A percentile compares a stretch with the other conserved stretches of the same genome.
Conservation (phyloP, 202 grass and related monocot species). For the Panicum virgatum region DNA sequence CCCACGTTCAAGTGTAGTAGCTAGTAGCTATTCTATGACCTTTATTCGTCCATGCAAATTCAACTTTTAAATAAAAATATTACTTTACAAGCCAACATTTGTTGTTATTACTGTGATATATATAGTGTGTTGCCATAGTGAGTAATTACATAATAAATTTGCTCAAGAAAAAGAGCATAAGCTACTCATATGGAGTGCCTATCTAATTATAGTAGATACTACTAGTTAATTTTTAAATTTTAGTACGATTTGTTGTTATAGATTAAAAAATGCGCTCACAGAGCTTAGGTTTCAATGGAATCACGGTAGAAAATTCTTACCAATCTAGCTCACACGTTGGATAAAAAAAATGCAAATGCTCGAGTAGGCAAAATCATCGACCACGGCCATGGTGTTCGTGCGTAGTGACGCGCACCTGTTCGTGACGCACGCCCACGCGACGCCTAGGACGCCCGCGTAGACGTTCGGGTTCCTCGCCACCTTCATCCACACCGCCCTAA, state of each 20-base stretch:
- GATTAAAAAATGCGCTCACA: too few relatives aligned
- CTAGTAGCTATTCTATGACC: not conserved
- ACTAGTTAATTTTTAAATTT: too few relatives aligned
- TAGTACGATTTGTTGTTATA: not conserved
- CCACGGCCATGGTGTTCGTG: not conserved
- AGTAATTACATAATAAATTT: not conserved
- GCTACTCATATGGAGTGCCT: too few relatives aligned
- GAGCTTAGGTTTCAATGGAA: not conserved
- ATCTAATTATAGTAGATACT: not conserved
- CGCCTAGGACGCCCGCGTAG: constrained; percentile 62
- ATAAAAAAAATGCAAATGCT: not conserved
- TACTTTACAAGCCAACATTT: not conserved
- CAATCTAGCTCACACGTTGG: not conserved
- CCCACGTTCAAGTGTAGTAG: not conserved
- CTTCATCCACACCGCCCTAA: constrained; percentile 55
- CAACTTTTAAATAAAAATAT: not conserved
- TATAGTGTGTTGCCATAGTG: not conserved
- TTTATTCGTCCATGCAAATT: not conserved
- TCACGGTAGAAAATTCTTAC: not conserved
- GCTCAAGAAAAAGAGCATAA: too few relatives aligned
- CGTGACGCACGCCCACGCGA: constrained; percentile 58
- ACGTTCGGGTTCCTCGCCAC: constrained; percentile 68
- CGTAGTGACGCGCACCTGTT: constrained; percentile 71
- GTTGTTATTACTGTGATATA: not conserved
- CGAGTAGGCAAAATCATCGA: not conserved